Percentiles rank a stretch among this genome's conserved stretches.
Evolutionary conservation across 2,329 filamentous ascomycete species (phyloP).

Genomic region (Penicillium digitatum): DNA sequence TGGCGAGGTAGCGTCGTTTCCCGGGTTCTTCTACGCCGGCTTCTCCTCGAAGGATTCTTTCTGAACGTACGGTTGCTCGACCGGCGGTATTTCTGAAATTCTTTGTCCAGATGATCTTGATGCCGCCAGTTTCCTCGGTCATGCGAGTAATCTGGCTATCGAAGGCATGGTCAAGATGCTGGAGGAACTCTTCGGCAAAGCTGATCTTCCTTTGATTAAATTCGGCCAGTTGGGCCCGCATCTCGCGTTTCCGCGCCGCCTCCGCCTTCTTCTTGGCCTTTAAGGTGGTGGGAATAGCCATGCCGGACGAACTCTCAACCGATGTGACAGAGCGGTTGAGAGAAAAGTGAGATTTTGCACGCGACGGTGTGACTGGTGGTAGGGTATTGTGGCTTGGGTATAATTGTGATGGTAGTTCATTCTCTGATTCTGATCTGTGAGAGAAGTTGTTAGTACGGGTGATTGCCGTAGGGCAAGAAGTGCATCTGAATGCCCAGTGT

Average conservation of each 20-base stretch:
- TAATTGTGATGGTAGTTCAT: background rate
- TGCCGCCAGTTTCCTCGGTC: constrained; percentile 52
- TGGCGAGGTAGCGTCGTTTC: constrained; percentile 58
- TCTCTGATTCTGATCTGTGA: background rate
- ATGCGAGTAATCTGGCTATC: constrained; percentile 49
- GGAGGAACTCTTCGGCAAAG: constrained; percentile 54
- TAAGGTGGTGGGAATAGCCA: constrained; percentile 32
- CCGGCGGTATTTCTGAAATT: constrained; percentile 61
- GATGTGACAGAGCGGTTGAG: background rate
- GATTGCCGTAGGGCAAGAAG: background rate
- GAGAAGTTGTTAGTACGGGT: background rate
- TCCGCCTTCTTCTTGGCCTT: constrained; percentile 40
- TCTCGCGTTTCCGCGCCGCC: constrained; percentile 36
- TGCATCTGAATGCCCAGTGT: background rate
- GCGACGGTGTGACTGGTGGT: background rate
- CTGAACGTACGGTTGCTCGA: constrained; percentile 55
- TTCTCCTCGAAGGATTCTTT: constrained; percentile 2
- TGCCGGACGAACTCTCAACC: constrained; percentile 6
- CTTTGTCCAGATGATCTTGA: constrained; percentile 59
- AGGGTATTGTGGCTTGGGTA: background rate
- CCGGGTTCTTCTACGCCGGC: background rate
- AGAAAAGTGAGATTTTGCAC: background rate
- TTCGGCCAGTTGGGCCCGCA: constrained; percentile 25
- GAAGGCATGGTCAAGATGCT: constrained; percentile 53
- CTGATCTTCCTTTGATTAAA: constrained; percentile 54